Conservation (phyloP, 352 stramenopile genomes). For the Phytophthora pistaciae region DNA sequence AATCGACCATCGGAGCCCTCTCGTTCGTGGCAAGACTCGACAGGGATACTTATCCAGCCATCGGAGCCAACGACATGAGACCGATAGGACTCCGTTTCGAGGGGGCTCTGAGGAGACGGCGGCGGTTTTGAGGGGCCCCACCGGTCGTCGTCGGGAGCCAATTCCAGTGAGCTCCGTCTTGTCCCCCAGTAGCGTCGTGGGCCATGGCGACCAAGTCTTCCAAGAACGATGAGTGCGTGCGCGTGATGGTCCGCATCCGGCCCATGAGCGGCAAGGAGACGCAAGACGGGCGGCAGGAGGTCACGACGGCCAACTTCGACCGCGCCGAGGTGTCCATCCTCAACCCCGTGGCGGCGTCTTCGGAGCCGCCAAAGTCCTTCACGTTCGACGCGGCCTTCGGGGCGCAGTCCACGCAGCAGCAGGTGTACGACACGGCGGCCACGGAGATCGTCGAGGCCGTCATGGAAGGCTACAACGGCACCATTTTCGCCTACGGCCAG, state of each 20-base stretch:
- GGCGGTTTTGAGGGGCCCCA: conserved; percentile 18
- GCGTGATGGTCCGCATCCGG: conserved; percentile 97
- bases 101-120: background rate
- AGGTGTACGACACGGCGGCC: conserved; percentile 93
- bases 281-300: conserved; percentile 90
- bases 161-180: conserved; percentile 2
- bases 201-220: conserved; percentile 50
- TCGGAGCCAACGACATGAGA: background rate
- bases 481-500: conserved; percentile 93
- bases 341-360: conserved; percentile 77
- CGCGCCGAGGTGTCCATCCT: conserved; percentile 90
- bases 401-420: conserved; percentile 92
- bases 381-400: conserved; percentile 98
- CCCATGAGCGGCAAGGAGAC: conserved; percentile 96
- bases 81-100: background rate
- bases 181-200: background rate
- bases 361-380: conserved; percentile 95
- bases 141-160: background rate
- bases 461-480: conserved; percentile 94
- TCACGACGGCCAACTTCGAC: conserved; percentile 91
- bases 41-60: no score
- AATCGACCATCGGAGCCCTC: conserved; percentile 1
- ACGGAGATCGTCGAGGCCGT: conserved; percentile 93
- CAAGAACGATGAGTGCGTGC: conserved; percentile 94
- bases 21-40: no score